A percentile compares a stretch with the other conserved stretches of the same genome.
Evolutionary conservation across 495 filamentous ascomycete species (phyloP).

Genomic region (Extremus antarcticus): DNA sequence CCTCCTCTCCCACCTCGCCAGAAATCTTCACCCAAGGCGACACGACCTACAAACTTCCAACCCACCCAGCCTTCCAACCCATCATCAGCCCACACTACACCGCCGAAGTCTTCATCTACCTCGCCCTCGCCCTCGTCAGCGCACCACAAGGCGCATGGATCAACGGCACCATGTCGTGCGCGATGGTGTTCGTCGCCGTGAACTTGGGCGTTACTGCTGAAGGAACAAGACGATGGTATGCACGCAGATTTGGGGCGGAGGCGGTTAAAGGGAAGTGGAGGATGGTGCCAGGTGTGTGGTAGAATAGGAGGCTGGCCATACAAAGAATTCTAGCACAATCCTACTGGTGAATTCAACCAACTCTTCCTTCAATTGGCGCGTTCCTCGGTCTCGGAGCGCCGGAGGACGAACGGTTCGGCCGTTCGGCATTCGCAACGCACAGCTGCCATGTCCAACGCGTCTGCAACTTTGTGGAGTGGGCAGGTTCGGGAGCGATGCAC

Average conservation of each 20-base stretch:
- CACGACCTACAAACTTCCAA: conserved; percentile 62
- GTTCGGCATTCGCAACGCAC: no score
- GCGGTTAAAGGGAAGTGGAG: conserved; percentile 57
- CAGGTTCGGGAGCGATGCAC: no score
- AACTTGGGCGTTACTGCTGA: conserved; percentile 79
- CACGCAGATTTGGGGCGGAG: conserved; percentile 60
- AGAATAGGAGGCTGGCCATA: no score
- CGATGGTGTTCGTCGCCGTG: conserved; percentile 57
- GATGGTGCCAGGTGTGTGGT: conserved; percentile 69
- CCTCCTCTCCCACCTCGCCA: not conserved
- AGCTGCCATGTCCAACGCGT: no score
- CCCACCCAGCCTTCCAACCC: conserved; percentile 54
- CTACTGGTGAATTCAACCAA: no score
- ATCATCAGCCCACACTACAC: conserved; percentile 87
- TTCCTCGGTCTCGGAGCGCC: not conserved
- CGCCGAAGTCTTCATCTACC: conserved; percentile 74
- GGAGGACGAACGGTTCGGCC: no score
- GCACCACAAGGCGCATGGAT: conserved; percentile 51
- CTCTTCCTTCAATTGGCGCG: no score
- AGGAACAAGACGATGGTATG: conserved; percentile 72
- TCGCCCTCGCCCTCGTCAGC: conserved; percentile 61
- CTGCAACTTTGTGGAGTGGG: no score
- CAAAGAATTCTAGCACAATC: no score
- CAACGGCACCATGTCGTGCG: conserved; percentile 65
- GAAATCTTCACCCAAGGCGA: not conserved